Conservation (phyloP, 768 basidiomycete species). For the Lentinus brumalis region DNA sequence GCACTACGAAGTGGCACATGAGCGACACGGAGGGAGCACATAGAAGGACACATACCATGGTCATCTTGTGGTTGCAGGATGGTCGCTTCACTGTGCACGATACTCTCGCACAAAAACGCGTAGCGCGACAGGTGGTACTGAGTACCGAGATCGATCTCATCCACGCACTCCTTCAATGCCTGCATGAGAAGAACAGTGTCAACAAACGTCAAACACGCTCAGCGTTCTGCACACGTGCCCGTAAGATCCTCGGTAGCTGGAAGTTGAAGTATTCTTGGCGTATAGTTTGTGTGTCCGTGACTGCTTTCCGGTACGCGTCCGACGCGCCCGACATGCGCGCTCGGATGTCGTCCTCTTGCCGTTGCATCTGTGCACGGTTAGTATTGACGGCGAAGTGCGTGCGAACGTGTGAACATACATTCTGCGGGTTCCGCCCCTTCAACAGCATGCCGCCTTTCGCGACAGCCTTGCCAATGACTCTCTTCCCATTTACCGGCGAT, state of each 20-base stretch:
- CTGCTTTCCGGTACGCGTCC: constrained; percentile 88
- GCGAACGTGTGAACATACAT: constrained; percentile 44
- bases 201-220: neutral
- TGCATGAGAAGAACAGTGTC: constrained; percentile 1
- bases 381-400: neutral
- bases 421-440: constrained; percentile 91
- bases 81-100: constrained; percentile 85
- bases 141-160: constrained; percentile 96
- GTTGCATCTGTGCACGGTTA: constrained; percentile 58
- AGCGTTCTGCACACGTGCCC: constrained; percentile 56
- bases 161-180: constrained; percentile 90
- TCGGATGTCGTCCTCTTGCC: constrained; percentile 94
- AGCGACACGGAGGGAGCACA: neutral
- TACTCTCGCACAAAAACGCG: constrained; percentile 91
- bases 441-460: constrained; percentile 87
- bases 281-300: constrained; percentile 85
- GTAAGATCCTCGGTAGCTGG: constrained; percentile 89
- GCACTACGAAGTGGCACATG: constrained; percentile 35
- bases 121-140: constrained; percentile 97
- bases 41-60: constrained; percentile 51
- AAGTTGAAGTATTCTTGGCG: constrained; percentile 98
- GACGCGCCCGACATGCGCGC: constrained; percentile 81
- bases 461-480: constrained; percentile 88
- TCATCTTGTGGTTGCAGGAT: constrained; percentile 73
- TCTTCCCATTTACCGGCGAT: constrained; percentile 66